Evolutionary conservation across 2,329 filamentous ascomycete species (phyloP).

Genomic region (Apiospora pterosperma): DNA sequence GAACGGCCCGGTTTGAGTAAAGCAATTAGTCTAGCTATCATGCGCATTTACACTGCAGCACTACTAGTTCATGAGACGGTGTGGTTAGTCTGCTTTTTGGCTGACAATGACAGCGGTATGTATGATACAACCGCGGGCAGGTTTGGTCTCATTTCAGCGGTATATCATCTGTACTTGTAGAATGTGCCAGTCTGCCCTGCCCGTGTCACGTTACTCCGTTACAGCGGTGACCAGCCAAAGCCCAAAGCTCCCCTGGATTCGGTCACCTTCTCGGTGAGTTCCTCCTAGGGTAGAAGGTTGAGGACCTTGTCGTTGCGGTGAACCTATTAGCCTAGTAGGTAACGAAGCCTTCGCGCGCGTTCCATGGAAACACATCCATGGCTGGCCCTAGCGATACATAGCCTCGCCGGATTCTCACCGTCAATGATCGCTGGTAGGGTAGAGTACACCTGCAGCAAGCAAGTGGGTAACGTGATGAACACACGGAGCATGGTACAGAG

Average conservation of each 20-base stretch:
- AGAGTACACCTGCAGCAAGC: not conserved
- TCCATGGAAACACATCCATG: not conserved
- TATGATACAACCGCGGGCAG: not conserved
- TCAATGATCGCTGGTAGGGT: slow-evolving; percentile 1
- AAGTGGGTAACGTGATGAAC: not conserved
- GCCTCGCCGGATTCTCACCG: slow-evolving; percentile 2
- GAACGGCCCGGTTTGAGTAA: not conserved
- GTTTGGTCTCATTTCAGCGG: not conserved
- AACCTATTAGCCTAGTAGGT: not conserved
- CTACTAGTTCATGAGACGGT: not conserved
- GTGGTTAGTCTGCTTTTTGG: not conserved
- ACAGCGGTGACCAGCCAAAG: not conserved
- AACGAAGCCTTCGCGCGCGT: not conserved
- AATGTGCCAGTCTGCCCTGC: too few relatives aligned
- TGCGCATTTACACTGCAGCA: not conserved
- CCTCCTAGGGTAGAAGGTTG: not conserved
- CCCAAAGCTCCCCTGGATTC: not conserved
- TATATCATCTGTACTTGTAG: too few relatives aligned
- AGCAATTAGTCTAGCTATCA: not conserved
- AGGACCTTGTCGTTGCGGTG: slow-evolving; percentile 1
- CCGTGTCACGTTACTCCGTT: not conserved
- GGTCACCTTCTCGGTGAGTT: not conserved
- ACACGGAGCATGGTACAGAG: too few relatives aligned
- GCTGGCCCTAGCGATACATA: not conserved
- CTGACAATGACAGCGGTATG: not conserved